A percentile compares a stretch with the other conserved stretches of the same genome.
Conservation (phyloP, 179 eudicot genomes). For the Silene noctiflora region DNA sequence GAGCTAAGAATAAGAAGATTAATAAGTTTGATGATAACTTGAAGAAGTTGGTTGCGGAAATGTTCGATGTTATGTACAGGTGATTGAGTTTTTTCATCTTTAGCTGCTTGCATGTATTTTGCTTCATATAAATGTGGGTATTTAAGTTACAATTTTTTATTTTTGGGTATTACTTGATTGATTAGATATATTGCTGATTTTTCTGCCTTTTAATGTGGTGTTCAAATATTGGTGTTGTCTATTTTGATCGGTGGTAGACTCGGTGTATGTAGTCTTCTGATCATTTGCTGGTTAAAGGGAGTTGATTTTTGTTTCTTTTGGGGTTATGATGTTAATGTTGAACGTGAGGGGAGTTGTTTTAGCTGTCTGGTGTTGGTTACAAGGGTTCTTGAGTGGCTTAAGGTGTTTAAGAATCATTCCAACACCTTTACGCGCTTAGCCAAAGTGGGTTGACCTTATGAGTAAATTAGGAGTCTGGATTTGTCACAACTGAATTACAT, state of each 20-base stretch:
- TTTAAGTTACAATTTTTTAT: background rate
- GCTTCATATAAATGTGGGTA: background rate
- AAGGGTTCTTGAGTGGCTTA: background rate
- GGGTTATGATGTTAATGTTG: background rate
- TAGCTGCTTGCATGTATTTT: background rate
- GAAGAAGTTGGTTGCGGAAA: conserved; percentile 73
- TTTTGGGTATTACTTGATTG: background rate
- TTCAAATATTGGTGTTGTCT: background rate
- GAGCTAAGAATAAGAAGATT: conserved; percentile 77
- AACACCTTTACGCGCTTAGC: background rate
- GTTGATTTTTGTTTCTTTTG: background rate
- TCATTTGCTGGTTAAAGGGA: background rate
- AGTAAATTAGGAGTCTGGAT: background rate
- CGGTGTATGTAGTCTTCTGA: too few relatives aligned
- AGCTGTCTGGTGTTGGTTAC: background rate
- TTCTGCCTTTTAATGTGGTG: background rate
- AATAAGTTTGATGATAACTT: conserved; percentile 66
- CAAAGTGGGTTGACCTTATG: background rate
- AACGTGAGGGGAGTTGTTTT: background rate
- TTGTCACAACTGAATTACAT: too few relatives aligned
- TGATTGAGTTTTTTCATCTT: conserved; percentile 20
- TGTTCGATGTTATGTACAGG: conserved; percentile 97
- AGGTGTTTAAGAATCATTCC: too few relatives aligned
- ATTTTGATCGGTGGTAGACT: background rate
- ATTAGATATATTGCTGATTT: background rate